phyloP scores from a whole-genome alignment of 2,329 filamentous ascomycete genomes.

The Ophiocordyceps unilateralis region DNA sequence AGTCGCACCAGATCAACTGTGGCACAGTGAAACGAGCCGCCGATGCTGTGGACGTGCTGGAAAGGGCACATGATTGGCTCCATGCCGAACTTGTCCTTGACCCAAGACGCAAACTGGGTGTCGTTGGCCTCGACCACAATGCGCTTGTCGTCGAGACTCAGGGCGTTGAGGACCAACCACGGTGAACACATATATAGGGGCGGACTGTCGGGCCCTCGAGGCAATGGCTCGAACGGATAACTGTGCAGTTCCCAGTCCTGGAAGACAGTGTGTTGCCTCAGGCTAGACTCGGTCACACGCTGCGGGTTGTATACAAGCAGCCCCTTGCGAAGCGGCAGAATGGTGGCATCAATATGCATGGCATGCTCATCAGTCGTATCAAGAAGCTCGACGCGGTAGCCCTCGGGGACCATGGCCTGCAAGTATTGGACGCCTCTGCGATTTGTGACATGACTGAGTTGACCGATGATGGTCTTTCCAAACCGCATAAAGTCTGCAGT shows the following conservation, averaged over 20 bases:
- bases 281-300: not conserved
- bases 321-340: constrained; percentile 1
- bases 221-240: not conserved
- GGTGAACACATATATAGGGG: constrained; percentile 2
- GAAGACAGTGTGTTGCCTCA: not conserved
- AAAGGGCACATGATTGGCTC: constrained; percentile 2
- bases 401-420: not conserved
- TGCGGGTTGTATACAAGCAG: constrained; percentile 1
- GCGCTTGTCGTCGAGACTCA: constrained; percentile 1
- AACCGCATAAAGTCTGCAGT: constrained; percentile 2
- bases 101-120: constrained; percentile 1
- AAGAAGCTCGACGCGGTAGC: constrained; percentile 1
- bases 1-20: constrained; percentile 1
- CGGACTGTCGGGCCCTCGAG: not conserved
- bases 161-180: constrained; percentile 2
- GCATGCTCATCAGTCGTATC: not conserved
- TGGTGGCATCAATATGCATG: constrained; percentile 2
- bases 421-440: not conserved
- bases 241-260: constrained; percentile 1
- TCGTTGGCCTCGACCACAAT: constrained; percentile 2
- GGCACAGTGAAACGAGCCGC: constrained; percentile 2
- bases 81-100: constrained; percentile 1
- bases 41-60: constrained; percentile 2
- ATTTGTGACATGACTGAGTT: constrained; percentile 2
- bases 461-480: constrained; percentile 1